phyloP scores from a whole-genome alignment of 225 moss, liverwort and hornwort genomes.

The Climacium dendroides region DNA sequence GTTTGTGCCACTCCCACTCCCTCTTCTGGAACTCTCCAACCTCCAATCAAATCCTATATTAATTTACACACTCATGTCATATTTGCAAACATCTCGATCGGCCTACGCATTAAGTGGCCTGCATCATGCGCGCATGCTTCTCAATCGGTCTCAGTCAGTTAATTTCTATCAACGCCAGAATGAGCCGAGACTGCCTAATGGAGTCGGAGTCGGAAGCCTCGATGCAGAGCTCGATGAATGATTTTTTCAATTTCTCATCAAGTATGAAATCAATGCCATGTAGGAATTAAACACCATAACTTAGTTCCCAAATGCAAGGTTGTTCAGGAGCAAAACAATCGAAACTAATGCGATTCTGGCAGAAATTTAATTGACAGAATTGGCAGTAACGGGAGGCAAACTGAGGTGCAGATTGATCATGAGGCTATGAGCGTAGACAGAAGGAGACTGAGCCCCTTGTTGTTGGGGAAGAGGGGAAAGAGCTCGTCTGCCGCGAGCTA shows the following conservation, averaged over 20 bases:
- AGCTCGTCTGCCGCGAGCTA: not conserved
- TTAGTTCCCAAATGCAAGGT: not conserved
- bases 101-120: not conserved
- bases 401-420: not conserved
- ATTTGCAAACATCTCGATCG: not conserved
- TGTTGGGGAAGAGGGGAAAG: not conserved
- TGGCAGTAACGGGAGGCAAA: not conserved
- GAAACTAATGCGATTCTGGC: not conserved
- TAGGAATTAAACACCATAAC: not conserved
- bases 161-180: not conserved
- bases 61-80: not conserved
- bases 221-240: not conserved
- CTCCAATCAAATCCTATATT: not conserved
- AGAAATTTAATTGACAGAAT: not conserved
- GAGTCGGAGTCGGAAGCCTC: not conserved
- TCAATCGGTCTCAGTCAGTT: not conserved
- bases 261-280: not conserved
- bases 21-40: not conserved
- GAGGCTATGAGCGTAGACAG: not conserved
- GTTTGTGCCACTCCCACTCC: not conserved
- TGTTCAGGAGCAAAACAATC: not conserved
- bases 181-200: not conserved
- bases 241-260: not conserved
- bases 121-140: not conserved
- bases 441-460: not conserved